Evolutionary conservation across 345 rosid species (phyloP), one percentile per base, ranked within the genome.

Genomic region (Excoecaria cochinchinensis): DNA sequence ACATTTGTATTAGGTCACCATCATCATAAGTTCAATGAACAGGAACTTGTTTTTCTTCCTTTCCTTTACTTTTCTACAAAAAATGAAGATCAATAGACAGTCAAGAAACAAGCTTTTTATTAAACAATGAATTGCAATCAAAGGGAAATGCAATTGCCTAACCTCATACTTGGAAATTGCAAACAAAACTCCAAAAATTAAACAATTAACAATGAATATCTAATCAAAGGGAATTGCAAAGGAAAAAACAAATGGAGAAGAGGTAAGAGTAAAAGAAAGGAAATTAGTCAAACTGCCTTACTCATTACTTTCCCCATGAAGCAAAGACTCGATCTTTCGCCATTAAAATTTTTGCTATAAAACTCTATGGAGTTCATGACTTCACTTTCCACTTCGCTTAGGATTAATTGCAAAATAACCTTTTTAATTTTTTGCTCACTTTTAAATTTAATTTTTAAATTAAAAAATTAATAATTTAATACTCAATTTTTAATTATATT

Each of bases 131-230:
- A n/a, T n/a, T n/a, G n/a, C n/a, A n/a, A n/a, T n/a, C n/a, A n/a
- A n/a, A n/a, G n/a, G n/a, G n/a, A n/a, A n/a, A n/a, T n/a, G 14
- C 42, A 31, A 36, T 39, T 1, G 38, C 51, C 21, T 40, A 40
- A 55, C 74, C 50, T 55, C 64, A 56, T 22, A 51, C 44, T 69
- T n/a, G 64, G 72, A 44, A 71, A 71, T 16, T 71, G 74, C 48
- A 42, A 21, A 21, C 52, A 71, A 21, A 53, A 71, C 39, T n/a
- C 74, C 74, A 56, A 56, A 71, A 40, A 4, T 7, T 40, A 63
- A 66, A 44, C 14, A 44, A 66, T 4, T 55, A 63, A 63, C 1
- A 63, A 16, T 5, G n/a, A 39, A 61, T 15, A 24, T 16, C 16
- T 31, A 36, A 61, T 15, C 17, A 25, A 61, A 9, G n/a, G 66